phyloP scores from a whole-genome alignment of 768 basidiomycete species.

The Lentinula aciculospora region DNA sequence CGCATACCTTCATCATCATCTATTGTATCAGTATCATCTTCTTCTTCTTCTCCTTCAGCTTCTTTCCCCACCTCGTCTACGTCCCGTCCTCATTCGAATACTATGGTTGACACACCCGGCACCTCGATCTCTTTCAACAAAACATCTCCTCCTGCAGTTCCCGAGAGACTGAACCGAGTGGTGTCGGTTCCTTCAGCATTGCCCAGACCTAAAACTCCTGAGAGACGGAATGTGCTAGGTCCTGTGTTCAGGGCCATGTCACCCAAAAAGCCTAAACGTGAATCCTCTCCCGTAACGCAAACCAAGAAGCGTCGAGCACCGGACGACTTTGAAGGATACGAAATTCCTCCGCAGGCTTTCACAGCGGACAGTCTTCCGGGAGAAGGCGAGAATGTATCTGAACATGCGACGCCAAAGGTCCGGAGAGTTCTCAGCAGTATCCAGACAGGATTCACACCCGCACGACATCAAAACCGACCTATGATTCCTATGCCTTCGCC shows the following conservation, averaged over 20 bases:
- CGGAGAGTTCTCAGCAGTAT: constrained; percentile 52
- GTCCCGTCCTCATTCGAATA: constrained; percentile 7
- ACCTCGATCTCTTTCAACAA: constrained; percentile 3
- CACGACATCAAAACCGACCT: constrained; percentile 46
- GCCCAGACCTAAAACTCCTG: constrained; percentile 49
- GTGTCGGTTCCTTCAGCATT: constrained; percentile 39
- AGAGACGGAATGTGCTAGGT: constrained; percentile 28
- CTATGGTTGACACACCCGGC: constrained; percentile 1
- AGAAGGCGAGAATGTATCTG: constrained; percentile 25
- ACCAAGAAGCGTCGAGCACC: constrained; percentile 74
- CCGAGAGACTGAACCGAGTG: constrained; percentile 20
- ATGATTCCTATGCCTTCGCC: constrained; percentile 42
- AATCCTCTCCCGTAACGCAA: constrained; percentile 33
- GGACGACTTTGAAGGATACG: constrained; percentile 65
- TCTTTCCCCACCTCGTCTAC: background rate
- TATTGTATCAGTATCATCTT: background rate
- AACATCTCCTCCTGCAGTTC: constrained; percentile 8
- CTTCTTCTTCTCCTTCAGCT: background rate
- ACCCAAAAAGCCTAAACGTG: constrained; percentile 33
- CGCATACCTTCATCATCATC: constrained; percentile 8
- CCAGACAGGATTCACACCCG: constrained; percentile 70
- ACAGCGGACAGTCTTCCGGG: constrained; percentile 47
- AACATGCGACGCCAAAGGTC: constrained; percentile 51
- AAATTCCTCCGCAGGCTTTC: constrained; percentile 62
- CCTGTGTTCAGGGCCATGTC: constrained; percentile 47